Evolutionary conservation across 208 protist species (phyloP).

Genomic region (Leishmania aethiopica): DNA sequence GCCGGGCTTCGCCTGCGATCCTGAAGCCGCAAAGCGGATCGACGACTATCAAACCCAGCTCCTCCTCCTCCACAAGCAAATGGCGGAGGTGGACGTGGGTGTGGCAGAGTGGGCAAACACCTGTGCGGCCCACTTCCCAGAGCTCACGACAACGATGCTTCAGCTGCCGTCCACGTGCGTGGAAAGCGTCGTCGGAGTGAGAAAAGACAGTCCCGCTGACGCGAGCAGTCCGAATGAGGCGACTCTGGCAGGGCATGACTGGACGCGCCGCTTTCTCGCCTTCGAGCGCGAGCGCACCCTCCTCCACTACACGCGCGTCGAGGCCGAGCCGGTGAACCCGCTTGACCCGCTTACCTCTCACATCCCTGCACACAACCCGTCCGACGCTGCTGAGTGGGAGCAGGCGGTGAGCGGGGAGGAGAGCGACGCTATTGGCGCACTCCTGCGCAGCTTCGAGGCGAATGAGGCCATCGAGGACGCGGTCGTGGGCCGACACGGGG

Average conservation of each 20-base stretch:
- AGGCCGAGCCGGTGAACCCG: conserved; percentile 50
- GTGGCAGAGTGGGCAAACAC: conserved; percentile 53
- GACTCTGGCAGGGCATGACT: background rate
- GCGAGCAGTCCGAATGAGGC: background rate
- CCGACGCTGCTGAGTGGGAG: conserved; percentile 11
- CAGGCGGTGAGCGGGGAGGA: background rate
- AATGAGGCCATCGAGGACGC: conserved; percentile 18
- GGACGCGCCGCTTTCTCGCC: conserved; percentile 37
- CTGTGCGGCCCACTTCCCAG: conserved; percentile 56
- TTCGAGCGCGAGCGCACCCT: conserved; percentile 73
- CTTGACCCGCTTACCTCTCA: conserved; percentile 41
- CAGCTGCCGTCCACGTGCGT: conserved; percentile 53
- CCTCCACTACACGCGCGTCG: conserved; percentile 61
- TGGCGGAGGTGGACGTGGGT: conserved; percentile 50
- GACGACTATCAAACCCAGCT: conserved; percentile 35
- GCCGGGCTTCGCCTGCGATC: conserved; percentile 4
- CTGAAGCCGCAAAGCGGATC: conserved; percentile 20
- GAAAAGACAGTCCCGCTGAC: conserved; percentile 1
- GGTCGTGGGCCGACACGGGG: conserved; percentile 19
- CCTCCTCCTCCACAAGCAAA: conserved; percentile 34
- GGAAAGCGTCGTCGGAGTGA: conserved; percentile 13
- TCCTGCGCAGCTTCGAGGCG: conserved; percentile 33
- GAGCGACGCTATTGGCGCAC: conserved; percentile 10
- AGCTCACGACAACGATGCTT: conserved; percentile 40
- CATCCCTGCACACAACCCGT: conserved; percentile 3